Base-by-base conservation (phyloP, 176 grass and related monocot genomes). In the Elaeis guineensis region DNA sequence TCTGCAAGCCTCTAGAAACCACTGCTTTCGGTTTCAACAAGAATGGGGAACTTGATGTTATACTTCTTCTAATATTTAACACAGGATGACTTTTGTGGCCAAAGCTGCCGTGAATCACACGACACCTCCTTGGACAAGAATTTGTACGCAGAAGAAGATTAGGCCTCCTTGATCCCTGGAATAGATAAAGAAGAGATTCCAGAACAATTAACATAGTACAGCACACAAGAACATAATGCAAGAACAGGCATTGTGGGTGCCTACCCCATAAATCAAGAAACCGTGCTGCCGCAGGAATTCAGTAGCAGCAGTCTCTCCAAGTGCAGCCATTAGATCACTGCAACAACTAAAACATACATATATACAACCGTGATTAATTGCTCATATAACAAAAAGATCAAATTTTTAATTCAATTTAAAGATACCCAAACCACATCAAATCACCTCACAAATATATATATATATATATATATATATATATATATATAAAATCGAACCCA, bases 261-360 rank as follows among this genome's bases (percentile, higher is more conserved):
- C 39, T 83, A 88, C 85, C 79, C 55, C 57, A 73, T 83, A 74
- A 62, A 19, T 54, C 55, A 64, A 65, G 67, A 77, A 82, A 29
- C 49, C 76, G 60, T 74, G 75, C 48, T 69, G 52, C 19, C 49
- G 69, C 49, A 70, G 70, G 19, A 79, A 64, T 49, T 76, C 70
- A 22, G 44, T 63, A 39, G 67, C 59, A 0, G 54, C 39, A 57
- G 62, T 78, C 73, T 79, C 79, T 59, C 71, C 68, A 25, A 72
- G 28, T 20, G 72, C 52, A 69, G 78, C 70, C 86, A 81, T 89
- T 17, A 48, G 55, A 63, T 49, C 32, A 70, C 79, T 83, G 71
- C 25, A 72, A 59, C 29, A 66, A 14, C 74, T 20, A 19, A 7
- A 28, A 28, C 0, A 28, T 28, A 28, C 5, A 28, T 9, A 28